A percentile compares a stretch with the other conserved stretches of the same genome.
Conservation (phyloP, 805 yeast genomes). For the Metschnikowia amazonensis region DNA sequence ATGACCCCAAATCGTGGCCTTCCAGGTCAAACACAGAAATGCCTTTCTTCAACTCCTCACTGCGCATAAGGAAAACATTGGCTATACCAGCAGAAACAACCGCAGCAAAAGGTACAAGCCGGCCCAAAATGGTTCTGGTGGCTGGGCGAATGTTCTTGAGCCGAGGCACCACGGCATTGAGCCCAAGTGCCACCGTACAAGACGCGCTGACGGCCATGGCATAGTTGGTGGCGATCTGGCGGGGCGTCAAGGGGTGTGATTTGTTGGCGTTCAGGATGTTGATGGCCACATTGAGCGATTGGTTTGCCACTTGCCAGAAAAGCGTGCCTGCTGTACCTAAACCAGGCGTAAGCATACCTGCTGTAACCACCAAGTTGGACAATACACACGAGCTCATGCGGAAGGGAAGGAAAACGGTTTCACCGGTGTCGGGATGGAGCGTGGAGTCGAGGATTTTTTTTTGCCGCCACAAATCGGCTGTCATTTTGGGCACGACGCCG, state of each 20-base stretch:
- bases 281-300: slow-evolving; percentile 93
- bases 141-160: slow-evolving; percentile 65
- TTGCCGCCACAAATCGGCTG: slow-evolving; percentile 84
- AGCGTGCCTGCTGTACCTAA: slow-evolving; percentile 85
- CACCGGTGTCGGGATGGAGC: slow-evolving; percentile 95
- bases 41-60: slow-evolving; percentile 87
- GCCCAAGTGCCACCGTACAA: slow-evolving; percentile 92
- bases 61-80: slow-evolving; percentile 94
- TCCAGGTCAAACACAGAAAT: slow-evolving; percentile 64
- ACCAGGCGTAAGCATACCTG: slow-evolving; percentile 96
- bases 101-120: slow-evolving; percentile 97
- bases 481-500: slow-evolving; percentile 61
- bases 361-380: slow-evolving; percentile 90
- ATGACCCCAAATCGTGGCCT: slow-evolving; percentile 60
- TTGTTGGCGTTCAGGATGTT: slow-evolving; percentile 96
- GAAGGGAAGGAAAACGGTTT: slow-evolving; percentile 87
- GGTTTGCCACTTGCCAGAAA: slow-evolving; percentile 98
- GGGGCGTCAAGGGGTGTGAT: slow-evolving; percentile 80
- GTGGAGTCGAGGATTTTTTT: slow-evolving; percentile 86
- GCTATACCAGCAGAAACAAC: slow-evolving; percentile 96
- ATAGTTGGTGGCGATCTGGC: slow-evolving; percentile 76
- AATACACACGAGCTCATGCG: slow-evolving; percentile 96
- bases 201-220: slow-evolving; percentile 89
- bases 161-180: slow-evolving; percentile 86
- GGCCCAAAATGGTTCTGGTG: slow-evolving; percentile 67